Conservation (phyloP, 2,329 filamentous ascomycete genomes). For the Drechslerella coelobrocha region DNA sequence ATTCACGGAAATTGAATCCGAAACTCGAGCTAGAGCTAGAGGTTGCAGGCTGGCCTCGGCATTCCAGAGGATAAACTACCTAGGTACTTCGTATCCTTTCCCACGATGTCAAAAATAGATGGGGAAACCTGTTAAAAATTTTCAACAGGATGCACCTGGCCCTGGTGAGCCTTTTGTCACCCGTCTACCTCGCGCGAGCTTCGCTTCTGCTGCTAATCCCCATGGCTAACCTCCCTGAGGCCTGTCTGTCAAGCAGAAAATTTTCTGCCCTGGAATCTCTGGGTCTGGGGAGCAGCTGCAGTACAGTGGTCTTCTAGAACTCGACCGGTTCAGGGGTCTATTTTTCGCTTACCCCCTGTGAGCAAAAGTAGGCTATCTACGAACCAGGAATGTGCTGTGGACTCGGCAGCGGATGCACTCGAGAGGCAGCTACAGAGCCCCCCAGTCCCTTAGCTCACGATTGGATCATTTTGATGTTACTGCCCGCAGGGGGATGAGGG, state of each 20-base stretch:
- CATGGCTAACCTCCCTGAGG: not conserved
- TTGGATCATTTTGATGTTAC: constrained; percentile 33
- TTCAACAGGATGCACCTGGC: constrained; percentile 7
- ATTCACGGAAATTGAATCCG: no score
- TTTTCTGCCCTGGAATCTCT: constrained; percentile 12
- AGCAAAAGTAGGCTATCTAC: constrained; percentile 7
- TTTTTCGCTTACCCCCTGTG: constrained; percentile 46
- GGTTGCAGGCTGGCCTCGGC: no score
- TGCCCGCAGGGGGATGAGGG: constrained; percentile 21
- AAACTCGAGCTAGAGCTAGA: no score
- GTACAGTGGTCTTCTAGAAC: constrained; percentile 26
- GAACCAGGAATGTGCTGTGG: constrained; percentile 43
- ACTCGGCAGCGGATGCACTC: constrained; percentile 9
- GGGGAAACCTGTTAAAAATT: not conserved
- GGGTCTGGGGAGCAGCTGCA: not conserved
- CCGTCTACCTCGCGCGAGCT: constrained; percentile 12
- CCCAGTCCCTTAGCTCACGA: constrained; percentile 11
- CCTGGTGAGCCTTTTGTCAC: constrained; percentile 17
- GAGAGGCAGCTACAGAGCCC: constrained; percentile 16
- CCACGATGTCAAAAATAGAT: not conserved
- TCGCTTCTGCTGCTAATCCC: constrained; percentile 8
- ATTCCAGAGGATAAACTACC: no score
- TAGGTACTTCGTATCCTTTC: no score
- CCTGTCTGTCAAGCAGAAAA: constrained; percentile 18
- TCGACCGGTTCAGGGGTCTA: constrained; percentile 1